These are phyloP conservation scores for Lathyrus oleraceus DNA, from an alignment of 306 rosid genomes.

Conservation along the genomic window DNA sequence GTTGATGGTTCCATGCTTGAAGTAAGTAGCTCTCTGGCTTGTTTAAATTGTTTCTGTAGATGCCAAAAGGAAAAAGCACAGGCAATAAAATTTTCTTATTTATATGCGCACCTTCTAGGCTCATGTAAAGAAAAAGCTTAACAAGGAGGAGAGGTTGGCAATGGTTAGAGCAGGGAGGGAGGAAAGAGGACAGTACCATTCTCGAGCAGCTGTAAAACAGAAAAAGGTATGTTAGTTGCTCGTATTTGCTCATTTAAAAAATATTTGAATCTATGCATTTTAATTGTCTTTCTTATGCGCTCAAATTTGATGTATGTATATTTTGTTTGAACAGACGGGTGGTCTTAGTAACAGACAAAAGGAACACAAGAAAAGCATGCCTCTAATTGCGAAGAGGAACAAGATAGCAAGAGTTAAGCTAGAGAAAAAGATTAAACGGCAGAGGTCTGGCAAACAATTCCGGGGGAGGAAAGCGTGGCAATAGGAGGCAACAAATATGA, in stretches of 20 bases:
- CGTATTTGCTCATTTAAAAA: neutral
- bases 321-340: slow-evolving; percentile 62
- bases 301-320: slow-evolving; percentile 14
- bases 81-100: slow-evolving; percentile 10
- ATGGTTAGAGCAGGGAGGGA: slow-evolving; percentile 84
- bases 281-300: neutral
- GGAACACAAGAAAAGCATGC: slow-evolving; percentile 82
- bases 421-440: slow-evolving; percentile 55
- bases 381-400: slow-evolving; percentile 64
- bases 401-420: slow-evolving; percentile 51
- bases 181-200: slow-evolving; percentile 75
- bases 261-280: slow-evolving; percentile 9
- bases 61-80: slow-evolving; percentile 4
- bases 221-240: slow-evolving; percentile 60
- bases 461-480: slow-evolving; percentile 83
- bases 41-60: slow-evolving; percentile 22
- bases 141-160: slow-evolving; percentile 73
- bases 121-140: slow-evolving; percentile 66
- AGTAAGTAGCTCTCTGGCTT: slow-evolving; percentile 49
- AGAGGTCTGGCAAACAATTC: slow-evolving; percentile 66
- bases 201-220: slow-evolving; percentile 80
- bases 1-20: slow-evolving; percentile 80
- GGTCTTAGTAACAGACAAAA: slow-evolving; percentile 84
- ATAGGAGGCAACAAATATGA: slow-evolving; percentile 26
- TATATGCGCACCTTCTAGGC: slow-evolving; percentile 45